A percentile compares a stretch with the other conserved stretches of the same genome.
These are phyloP conservation scores for Penium margaritaceum DNA, from an alignment of 139 green algal species.

Conservation along the genomic window DNA sequence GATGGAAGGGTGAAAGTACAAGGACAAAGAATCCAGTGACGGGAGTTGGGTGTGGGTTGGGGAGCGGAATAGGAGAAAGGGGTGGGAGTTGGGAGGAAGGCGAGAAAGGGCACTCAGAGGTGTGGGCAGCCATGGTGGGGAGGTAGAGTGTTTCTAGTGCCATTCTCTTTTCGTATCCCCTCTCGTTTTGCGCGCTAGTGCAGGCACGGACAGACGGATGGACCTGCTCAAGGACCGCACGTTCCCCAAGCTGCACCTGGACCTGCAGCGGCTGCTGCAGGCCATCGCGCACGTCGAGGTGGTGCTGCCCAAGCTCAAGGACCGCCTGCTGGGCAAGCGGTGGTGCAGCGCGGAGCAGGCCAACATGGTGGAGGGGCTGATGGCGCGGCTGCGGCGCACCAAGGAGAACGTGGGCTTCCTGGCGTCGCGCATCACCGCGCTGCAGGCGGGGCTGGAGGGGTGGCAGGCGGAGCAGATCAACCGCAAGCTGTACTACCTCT, in stretches of 20 bases:
- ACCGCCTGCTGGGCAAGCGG: conserved; percentile 12
- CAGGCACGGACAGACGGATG: not conserved
- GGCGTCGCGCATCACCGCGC: conserved; percentile 20
- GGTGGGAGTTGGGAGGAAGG: not conserved
- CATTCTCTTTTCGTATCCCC: too few species aligned
- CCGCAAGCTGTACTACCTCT: conserved; percentile 36
- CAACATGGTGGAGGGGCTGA: conserved; percentile 7
- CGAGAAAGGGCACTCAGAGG: not conserved
- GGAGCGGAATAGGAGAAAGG: not conserved
- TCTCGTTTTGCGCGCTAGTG: too few species aligned
- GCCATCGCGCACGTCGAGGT: conserved; percentile 18
- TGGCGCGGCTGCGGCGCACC: conserved; percentile 7
- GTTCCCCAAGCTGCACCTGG: conserved; percentile 30
- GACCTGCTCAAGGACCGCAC: conserved; percentile 10
- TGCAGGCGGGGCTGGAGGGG: conserved; percentile 25
- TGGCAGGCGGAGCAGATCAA: conserved; percentile 42
- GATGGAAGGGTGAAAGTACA: too few species aligned
- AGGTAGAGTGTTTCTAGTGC: too few species aligned
- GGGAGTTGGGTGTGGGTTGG: not conserved
- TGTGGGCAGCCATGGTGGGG: not conserved
- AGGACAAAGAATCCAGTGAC: too few species aligned
- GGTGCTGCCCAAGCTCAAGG: conserved; percentile 30
- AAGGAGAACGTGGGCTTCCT: conserved; percentile 42
- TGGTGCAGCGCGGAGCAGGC: conserved; percentile 13
- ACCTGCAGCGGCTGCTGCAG: conserved; percentile 39